These are phyloP conservation scores for Uronychia setigera DNA, from an alignment of 73 alveolate genomes.

Conservation along the genomic window DNA sequence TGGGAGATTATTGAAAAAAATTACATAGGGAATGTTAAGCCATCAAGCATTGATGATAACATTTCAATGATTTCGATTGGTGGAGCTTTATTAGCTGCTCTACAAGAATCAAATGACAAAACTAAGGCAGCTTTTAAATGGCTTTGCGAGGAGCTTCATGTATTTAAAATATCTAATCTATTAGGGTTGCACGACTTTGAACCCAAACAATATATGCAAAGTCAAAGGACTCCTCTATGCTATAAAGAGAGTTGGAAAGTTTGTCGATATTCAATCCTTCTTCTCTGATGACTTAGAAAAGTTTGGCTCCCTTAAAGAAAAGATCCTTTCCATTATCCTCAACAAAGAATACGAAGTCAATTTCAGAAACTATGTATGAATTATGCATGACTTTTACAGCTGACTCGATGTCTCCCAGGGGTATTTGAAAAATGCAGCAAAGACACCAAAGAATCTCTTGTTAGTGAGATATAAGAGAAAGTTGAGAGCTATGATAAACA, in stretches of 20 bases:
- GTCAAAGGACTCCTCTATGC: background rate
- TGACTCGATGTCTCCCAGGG: background rate
- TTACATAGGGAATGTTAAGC: background rate
- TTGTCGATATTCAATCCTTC: too few relatives aligned
- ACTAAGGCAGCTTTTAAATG: background rate
- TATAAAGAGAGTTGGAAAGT: background rate
- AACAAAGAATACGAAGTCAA: background rate
- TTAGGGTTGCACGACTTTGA: background rate
- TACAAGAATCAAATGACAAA: background rate
- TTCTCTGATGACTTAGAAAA: background rate
- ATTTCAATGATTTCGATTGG: background rate
- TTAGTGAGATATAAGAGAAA: background rate
- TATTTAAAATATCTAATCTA: too few relatives aligned
- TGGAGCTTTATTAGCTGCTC: background rate
- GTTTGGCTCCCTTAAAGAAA: background rate
- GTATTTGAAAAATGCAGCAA: background rate
- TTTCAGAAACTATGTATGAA: background rate
- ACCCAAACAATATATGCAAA: background rate
- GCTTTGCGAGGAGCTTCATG: background rate
- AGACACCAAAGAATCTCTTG: background rate
- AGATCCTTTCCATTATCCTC: background rate
- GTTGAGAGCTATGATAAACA: conserved; percentile 11
- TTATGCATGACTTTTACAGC: background rate
- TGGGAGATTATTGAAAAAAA: background rate
- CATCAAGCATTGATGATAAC: background rate